phyloP scores from a whole-genome alignment of 1,284 basidiomycete genomes.

The Microbotryomycetes sp. region DNA sequence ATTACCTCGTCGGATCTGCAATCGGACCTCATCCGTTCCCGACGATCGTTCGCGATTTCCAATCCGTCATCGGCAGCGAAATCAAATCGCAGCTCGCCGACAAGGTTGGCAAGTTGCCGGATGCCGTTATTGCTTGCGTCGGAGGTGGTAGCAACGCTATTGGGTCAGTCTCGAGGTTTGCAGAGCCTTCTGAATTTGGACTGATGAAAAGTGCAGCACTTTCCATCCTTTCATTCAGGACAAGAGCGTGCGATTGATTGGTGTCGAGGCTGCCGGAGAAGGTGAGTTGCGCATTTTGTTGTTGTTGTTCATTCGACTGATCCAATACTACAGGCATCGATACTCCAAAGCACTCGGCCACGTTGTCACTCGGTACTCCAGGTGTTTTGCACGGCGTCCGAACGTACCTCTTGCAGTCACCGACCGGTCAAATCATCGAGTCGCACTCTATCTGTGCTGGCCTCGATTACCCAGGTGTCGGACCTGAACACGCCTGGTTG shows the following conservation, averaged over 20 bases:
- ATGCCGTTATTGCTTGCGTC: constrained; percentile 92
- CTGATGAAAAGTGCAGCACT: constrained; percentile 45
- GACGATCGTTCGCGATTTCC: constrained; percentile 96
- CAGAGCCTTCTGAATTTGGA: constrained; percentile 23
- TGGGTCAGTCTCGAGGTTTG: constrained; percentile 45
- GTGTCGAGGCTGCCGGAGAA: constrained; percentile 94
- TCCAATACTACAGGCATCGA: constrained; percentile 53
- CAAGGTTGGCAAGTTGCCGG: constrained; percentile 74
- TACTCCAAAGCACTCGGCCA: constrained; percentile 82
- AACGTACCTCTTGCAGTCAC: constrained; percentile 87
- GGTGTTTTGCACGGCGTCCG: constrained; percentile 94
- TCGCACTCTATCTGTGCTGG: constrained; percentile 97
- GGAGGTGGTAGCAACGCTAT: constrained; percentile 97
- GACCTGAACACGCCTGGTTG: constrained; percentile 94
- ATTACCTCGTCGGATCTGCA: constrained; percentile 94
- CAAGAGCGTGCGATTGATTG: constrained; percentile 70
- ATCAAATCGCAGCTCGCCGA: constrained; percentile 81
- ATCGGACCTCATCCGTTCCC: constrained; percentile 99
- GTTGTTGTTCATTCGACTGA: not conserved
- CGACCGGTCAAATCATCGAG: constrained; percentile 86
- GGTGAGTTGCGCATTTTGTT: constrained; percentile 50
- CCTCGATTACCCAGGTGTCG: constrained; percentile 81
- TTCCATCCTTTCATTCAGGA: constrained; percentile 92
- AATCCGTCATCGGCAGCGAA: constrained; percentile 88
- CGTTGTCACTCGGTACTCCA: constrained; percentile 76